Conservation (phyloP, 345 rosid species). For the Psidium friedrichsthalianum region DNA sequence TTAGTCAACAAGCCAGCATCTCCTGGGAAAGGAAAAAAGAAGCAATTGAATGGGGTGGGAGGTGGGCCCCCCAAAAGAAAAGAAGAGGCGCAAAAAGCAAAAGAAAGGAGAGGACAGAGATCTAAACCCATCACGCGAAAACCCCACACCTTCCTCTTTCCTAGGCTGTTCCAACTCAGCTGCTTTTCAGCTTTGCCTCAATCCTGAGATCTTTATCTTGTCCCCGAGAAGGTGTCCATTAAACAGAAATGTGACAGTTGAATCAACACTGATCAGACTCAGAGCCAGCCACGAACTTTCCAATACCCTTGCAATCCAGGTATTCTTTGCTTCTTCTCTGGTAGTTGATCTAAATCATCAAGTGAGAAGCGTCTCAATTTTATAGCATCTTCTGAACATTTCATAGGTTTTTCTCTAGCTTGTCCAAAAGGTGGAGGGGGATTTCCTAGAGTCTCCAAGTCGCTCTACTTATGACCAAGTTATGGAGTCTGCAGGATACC, state of each 20-base stretch:
- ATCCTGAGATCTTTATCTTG: background rate
- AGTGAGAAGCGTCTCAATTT: background rate
- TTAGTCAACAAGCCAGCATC: slow-evolving; percentile 36
- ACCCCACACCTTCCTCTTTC: background rate
- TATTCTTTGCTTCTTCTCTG: background rate
- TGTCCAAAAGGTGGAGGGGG: background rate
- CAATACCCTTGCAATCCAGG: background rate
- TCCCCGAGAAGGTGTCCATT: background rate
- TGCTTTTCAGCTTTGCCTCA: background rate
- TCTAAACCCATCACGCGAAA: background rate
- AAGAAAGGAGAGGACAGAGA: background rate
- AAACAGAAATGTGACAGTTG: background rate
- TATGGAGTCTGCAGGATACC: slow-evolving; percentile 26
- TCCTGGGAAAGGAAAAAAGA: background rate
- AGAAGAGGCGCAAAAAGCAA: background rate
- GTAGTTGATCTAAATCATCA: background rate
- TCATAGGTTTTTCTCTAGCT: background rate
- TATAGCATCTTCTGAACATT: background rate
- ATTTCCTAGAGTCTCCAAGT: background rate
- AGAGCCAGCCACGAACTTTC: background rate
- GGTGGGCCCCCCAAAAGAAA: background rate
- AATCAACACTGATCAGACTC: background rate
- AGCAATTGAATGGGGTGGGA: background rate
- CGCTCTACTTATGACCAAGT: background rate
- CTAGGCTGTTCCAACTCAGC: background rate